Conservation (phyloP, 495 filamentous ascomycete species). For the Hypoxylon subgilvum region DNA sequence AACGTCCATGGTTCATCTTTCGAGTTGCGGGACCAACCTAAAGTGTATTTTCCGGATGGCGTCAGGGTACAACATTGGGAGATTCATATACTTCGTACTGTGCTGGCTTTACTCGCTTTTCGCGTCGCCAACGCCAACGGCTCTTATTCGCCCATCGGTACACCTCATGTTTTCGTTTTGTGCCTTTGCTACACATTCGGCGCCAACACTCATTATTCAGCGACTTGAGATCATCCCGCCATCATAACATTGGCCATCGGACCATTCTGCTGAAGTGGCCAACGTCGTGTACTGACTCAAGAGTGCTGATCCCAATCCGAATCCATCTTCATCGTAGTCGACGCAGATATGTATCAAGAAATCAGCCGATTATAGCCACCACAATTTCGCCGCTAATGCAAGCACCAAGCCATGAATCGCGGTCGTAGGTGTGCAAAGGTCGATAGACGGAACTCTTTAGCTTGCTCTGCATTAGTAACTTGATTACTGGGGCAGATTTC, state of each 20-base stretch:
- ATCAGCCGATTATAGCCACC: neutral
- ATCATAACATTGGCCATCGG: too few relatives aligned
- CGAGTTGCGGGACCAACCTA: conserved; percentile 27
- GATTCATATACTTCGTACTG: neutral
- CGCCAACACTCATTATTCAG: too few relatives aligned
- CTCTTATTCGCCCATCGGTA: too few relatives aligned
- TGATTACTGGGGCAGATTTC: neutral
- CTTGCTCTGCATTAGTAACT: conserved; percentile 6
- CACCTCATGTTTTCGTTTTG: too few relatives aligned
- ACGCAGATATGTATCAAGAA: too few relatives aligned
- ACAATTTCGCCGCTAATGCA: conserved; percentile 18
- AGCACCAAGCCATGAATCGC: neutral
- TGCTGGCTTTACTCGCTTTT: conserved; percentile 1
- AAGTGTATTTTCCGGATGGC: conserved; percentile 10
- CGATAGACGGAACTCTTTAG: neutral
- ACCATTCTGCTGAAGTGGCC: too few relatives aligned
- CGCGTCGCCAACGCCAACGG: too few relatives aligned
- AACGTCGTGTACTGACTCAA: too few relatives aligned
- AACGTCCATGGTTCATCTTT: conserved; percentile 6
- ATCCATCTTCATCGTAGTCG: too few relatives aligned
- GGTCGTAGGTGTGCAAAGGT: conserved; percentile 2
- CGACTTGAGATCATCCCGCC: too few relatives aligned
- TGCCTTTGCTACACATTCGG: too few relatives aligned
- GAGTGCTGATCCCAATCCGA: too few relatives aligned
- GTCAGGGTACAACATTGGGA: conserved; percentile 9